phyloP scores from a whole-genome alignment of 1,139 yeast species.

The Zygotorulaspora mrakii region DNA sequence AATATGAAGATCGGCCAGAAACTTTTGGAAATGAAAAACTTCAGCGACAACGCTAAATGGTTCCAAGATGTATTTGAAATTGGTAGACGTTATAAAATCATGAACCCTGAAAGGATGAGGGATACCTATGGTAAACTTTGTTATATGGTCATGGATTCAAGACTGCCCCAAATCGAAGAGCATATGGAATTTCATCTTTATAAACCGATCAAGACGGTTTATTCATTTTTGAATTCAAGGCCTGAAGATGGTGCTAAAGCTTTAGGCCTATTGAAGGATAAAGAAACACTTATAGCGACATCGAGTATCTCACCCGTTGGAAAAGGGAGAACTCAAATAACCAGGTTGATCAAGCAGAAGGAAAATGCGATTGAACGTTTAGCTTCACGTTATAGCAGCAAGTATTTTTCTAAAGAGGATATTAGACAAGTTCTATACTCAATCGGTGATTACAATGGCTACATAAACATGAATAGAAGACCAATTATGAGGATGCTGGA shows the following conservation, averaged over 20 bases:
- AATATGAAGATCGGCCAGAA: constrained; percentile 62
- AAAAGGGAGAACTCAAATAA: constrained; percentile 49
- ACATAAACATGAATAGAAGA: constrained; percentile 59
- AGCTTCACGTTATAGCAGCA: constrained; percentile 42
- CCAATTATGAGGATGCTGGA: constrained; percentile 60
- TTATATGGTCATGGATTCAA: constrained; percentile 78
- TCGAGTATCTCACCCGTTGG: constrained; percentile 58
- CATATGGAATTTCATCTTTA: constrained; percentile 69
- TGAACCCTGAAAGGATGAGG: constrained; percentile 76
- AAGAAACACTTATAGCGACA: constrained; percentile 55
- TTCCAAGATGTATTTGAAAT: constrained; percentile 63
- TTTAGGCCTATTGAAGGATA: constrained; percentile 50
- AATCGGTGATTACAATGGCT: constrained; percentile 70
- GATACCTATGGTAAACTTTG: constrained; percentile 70
- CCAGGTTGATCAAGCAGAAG: constrained; percentile 55
- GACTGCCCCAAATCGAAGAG: constrained; percentile 60
- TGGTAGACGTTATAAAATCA: constrained; percentile 71
- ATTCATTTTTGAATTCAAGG: constrained; percentile 42
- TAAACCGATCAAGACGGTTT: constrained; percentile 63
- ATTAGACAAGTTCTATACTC: constrained; percentile 65
- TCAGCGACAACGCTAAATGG: constrained; percentile 64
- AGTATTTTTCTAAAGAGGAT: constrained; percentile 47
- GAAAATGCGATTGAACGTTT: constrained; percentile 59
- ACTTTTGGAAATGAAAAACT: constrained; percentile 59
- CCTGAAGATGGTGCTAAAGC: constrained; percentile 41